phyloP scores from a whole-genome alignment of 345 rosid genomes.

The Conringia planisiliqua region DNA sequence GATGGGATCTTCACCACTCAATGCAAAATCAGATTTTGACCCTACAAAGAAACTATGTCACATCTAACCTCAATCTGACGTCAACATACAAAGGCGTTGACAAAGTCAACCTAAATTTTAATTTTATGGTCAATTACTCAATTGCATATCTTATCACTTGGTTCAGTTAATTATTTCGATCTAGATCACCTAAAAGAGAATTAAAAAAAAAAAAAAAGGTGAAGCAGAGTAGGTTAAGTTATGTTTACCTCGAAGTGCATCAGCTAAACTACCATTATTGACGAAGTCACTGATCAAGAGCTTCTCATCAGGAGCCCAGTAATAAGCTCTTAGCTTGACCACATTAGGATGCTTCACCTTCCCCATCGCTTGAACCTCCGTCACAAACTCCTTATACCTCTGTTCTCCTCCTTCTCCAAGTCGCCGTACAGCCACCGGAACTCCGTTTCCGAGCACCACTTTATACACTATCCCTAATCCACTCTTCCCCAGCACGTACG shows the following conservation, averaged over 20 bases:
- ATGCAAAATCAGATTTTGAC: slow-evolving; percentile 3
- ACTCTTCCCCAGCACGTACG: slow-evolving; percentile 94
- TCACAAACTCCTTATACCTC: slow-evolving; percentile 82
- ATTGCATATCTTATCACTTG: neutral
- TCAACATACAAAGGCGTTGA: slow-evolving; percentile 10
- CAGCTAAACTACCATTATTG: slow-evolving; percentile 84
- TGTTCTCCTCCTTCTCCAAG: slow-evolving; percentile 96
- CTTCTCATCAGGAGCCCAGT: slow-evolving; percentile 98
- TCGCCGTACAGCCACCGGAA: slow-evolving; percentile 91
- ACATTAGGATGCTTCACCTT: slow-evolving; percentile 92
- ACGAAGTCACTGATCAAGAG: slow-evolving; percentile 87
- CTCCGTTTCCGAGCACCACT: slow-evolving; percentile 92
- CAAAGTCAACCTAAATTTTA: slow-evolving; percentile 14
- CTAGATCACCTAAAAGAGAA: neutral
- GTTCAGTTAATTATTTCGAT: neutral
- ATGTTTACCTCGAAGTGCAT: slow-evolving; percentile 68
- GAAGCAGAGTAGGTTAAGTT: neutral
- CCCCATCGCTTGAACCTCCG: slow-evolving; percentile 90
- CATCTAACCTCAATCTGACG: slow-evolving; percentile 18
- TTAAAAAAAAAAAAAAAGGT: neutral
- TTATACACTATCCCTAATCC: slow-evolving; percentile 96
- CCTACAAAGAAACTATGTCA: slow-evolving; percentile 21
- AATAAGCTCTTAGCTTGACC: slow-evolving; percentile 87
- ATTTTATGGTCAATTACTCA: neutral
- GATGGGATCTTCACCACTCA: slow-evolving; percentile 1